Evolutionary conservation across 345 rosid species (phyloP), one percentile per base, ranked within the genome.

Genomic region (Schrenkiella parvula): DNA sequence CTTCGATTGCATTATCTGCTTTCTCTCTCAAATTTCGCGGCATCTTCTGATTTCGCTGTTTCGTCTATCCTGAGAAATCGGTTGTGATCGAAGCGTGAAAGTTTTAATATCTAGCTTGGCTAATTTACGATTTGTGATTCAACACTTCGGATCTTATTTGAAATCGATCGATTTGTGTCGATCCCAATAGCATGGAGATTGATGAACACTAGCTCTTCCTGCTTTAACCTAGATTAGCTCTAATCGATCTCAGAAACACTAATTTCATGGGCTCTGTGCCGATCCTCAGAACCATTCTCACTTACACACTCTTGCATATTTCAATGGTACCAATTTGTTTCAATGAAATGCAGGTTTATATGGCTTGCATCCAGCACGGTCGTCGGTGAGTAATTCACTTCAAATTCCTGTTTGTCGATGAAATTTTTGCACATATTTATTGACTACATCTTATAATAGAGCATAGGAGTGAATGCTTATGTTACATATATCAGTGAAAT

Each of bases 281-380:
- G 26, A 48, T 3, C 11, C 21, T 63, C 28, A 42, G 26, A 72
- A 65, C 42, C 64, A 41, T 2, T 21, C 61, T 1, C 8, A 13
- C 54, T 63, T 62, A 21, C 64, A 50, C 15, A 29, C 29, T 8
- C 6, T 55, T 23, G 43, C 48, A 17, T 18, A 62, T 61, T 5
- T 56, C 25, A 60, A 14, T 34, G 14, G 21, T 71, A 39, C 44
- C 42, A 12, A 72, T 54, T 32, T 55, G 71, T 64, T 57, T 66
- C 46, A 34, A 34, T 71, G 48, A 22, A 66, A 81, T 47, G 83
- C 89, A 95, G 99, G 95, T 91, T 34, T 86, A 89, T 65, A 91
- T 95, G 99, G 97, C 97, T 28, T 91, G 99, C 78, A 77, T 95
- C 70, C 84, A 79, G 53, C 93, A 86, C 0, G 97, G 95, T 28